Evolutionary conservation across 192 early-diverging fungal genomes (phyloP).

Genomic region (Phlyctochytrium planicorne): DNA sequence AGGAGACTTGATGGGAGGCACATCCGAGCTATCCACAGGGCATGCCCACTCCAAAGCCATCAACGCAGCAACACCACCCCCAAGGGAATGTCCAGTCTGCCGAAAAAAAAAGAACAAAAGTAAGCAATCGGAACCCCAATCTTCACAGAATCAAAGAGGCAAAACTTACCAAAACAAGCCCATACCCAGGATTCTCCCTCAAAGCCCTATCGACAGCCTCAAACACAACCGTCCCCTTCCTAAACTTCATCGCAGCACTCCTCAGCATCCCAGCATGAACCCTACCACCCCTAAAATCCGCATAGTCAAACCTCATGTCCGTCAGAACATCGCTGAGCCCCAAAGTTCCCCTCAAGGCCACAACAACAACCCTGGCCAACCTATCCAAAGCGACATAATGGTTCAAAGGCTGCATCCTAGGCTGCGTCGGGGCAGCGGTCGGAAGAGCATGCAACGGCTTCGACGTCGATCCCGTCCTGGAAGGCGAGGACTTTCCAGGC

Average conservation of each 20-base stretch:
- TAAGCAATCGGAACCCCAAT: conserved; percentile 10
- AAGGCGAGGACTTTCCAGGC: too few relatives aligned
- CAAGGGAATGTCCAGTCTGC: conserved; percentile 81
- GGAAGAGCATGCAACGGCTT: conserved; percentile 8
- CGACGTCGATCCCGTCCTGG: too few relatives aligned
- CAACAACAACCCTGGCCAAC: conserved; percentile 39
- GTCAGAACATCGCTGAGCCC: conserved; percentile 49
- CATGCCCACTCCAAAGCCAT: conserved; percentile 52
- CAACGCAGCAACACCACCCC: conserved; percentile 81
- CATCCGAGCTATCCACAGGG: conserved; percentile 7
- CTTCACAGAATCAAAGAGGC: not conserved
- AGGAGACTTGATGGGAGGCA: conserved; percentile 9
- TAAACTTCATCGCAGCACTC: conserved; percentile 71
- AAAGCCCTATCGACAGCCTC: conserved; percentile 70
- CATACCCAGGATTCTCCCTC: conserved; percentile 74
- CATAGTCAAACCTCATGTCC: conserved; percentile 43
- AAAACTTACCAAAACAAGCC: conserved; percentile 42
- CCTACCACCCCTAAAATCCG: conserved; percentile 29
- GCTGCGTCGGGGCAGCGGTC: conserved; percentile 9
- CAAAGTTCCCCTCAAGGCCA: conserved; percentile 50
- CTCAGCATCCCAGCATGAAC: conserved; percentile 87
- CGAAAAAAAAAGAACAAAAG: not conserved
- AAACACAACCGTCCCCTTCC: conserved; percentile 66
- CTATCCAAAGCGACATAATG: conserved; percentile 52
- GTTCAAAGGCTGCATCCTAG: conserved; percentile 35